phyloP scores from a whole-genome alignment of 2,329 filamentous ascomycete genomes.

The Intubia oerlemansii region DNA sequence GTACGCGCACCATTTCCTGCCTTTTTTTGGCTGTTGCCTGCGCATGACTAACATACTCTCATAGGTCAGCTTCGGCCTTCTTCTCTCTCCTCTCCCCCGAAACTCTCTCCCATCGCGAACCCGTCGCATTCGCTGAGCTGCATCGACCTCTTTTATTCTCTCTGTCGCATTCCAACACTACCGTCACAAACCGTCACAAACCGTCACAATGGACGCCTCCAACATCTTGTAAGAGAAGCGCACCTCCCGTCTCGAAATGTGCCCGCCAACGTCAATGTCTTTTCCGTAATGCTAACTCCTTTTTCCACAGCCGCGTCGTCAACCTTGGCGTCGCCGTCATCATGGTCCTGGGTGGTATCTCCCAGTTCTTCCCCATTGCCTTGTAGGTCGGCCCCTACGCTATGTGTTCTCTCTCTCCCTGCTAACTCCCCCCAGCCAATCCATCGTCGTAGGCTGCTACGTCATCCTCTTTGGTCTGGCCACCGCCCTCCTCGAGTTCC shows the following conservation, averaged over 20 bases:
- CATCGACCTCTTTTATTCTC: too few species aligned
- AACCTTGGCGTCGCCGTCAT: conserved; percentile 76
- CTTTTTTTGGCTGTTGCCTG: too few species aligned
- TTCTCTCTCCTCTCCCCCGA: too few species aligned
- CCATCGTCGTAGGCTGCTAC: conserved; percentile 65
- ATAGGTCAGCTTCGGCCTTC: too few species aligned
- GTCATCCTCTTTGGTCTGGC: conserved; percentile 77
- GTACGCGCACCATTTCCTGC: too few species aligned
- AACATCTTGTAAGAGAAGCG: conserved; percentile 87
- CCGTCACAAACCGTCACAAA: too few species aligned
- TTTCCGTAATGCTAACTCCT: conserved; percentile 3
- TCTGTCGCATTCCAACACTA: too few species aligned
- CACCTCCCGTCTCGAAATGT: too few species aligned
- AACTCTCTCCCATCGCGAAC: too few species aligned
- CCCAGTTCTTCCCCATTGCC: conserved; percentile 40
- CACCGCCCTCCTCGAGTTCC: conserved; percentile 66
- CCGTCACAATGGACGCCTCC: conserved; percentile 41
- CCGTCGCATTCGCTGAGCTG: too few species aligned
- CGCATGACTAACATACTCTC: too few species aligned
- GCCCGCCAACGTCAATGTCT: too few species aligned
- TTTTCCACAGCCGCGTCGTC: conserved; percentile 77
- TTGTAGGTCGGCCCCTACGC: conserved; percentile 32
- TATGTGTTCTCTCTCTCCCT: not conserved
- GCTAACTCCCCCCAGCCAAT: conserved; percentile 25
- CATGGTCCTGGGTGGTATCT: conserved; percentile 69